A percentile compares a stretch with the other conserved stretches of the same genome.
Evolutionary conservation across 768 basidiomycete genomes (phyloP).

Genomic region (Albatrellus ellisii): DNA sequence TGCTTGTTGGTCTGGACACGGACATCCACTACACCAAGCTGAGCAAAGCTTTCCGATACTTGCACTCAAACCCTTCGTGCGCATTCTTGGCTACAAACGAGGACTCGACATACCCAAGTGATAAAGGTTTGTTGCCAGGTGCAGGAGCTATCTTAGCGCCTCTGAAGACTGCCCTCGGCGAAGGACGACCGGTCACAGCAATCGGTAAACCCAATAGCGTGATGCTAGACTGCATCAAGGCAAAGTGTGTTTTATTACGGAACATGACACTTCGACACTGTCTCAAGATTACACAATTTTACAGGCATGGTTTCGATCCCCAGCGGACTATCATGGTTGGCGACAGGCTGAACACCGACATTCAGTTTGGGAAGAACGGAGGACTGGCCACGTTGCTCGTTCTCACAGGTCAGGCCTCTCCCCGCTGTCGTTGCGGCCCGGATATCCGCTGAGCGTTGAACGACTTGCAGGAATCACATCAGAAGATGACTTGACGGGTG

Average conservation of each 20-base stretch:
- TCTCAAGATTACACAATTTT: too few species aligned
- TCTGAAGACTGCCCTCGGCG: conserved; percentile 53
- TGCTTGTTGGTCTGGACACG: conserved; percentile 87
- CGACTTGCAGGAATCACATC: conserved; percentile 56
- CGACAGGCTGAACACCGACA: conserved; percentile 92
- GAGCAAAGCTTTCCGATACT: conserved; percentile 84
- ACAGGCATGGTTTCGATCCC: conserved; percentile 79
- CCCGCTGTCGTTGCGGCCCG: neutral
- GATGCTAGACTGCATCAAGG: conserved; percentile 89
- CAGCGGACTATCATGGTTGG: conserved; percentile 88
- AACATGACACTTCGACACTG: too few species aligned
- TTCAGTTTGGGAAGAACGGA: conserved; percentile 81
- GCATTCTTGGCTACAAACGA: conserved; percentile 86
- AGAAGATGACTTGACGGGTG: conserved; percentile 59
- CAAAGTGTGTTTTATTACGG: conserved; percentile 45
- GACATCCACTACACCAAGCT: conserved; percentile 89
- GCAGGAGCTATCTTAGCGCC: conserved; percentile 79
- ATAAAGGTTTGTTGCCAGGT: conserved; percentile 66
- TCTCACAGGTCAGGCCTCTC: conserved; percentile 56
- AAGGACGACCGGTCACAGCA: conserved; percentile 44
- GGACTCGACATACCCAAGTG: conserved; percentile 82
- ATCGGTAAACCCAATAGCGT: conserved; percentile 86
- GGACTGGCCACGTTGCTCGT: conserved; percentile 84
- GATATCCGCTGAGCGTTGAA: neutral
- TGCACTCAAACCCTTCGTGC: conserved; percentile 67